Evolutionary conservation across 768 basidiomycete species (phyloP), one percentile per base, ranked within the genome.

Genomic region (Pulveroboletus sp.): DNA sequence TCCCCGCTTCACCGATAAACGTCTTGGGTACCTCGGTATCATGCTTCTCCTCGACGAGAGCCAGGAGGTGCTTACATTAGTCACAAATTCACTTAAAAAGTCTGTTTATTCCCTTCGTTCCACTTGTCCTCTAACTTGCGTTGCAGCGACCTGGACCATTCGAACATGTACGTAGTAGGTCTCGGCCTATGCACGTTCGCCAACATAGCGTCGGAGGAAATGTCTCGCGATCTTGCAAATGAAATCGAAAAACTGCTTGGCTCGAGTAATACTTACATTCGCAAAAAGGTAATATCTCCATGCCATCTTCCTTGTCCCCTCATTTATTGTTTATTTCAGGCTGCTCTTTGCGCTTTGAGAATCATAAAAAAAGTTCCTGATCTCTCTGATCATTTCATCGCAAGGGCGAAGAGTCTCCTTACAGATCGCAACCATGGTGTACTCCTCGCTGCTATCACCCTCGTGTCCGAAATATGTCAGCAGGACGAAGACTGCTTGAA

Each of bases 41-140:
- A 98, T 98, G 96, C 74, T 99, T 54, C 73, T 99, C 32, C 70
- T 99, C 54, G 96, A 99, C 64, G 96, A 99, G 76, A 96, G 89
- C 59, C 93, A 96, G 67, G 96, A 99, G 69, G 94, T 98, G 2
- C 73, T 99, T 55, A 99, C 93, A 1, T 76, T 99, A 40, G 94
- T 99, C 40, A 99, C 96, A 14, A 99, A 99, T 67, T 96, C 93
- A 28, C 72, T 99, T 60, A 99, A 99, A 73, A 98, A 98, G 96
- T 98, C 72, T 28, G 21, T 17, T 37, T 37, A 39, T 7, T 3
- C 35, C 15, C 30, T 48, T 37, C 21, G 32, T 37, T 39, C 11
- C 12, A 1, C 15, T 26, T 36, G 42, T 51, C 38, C 40, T 51
- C 59, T 65, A 8, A 57, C 49, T 12, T 14, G 12, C 46, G 35